Evolutionary conservation across 129 eudicot species (phyloP), one percentile per base, ranked within the genome.

Genomic region (sunflower (Helianthus annuus)): DNA sequence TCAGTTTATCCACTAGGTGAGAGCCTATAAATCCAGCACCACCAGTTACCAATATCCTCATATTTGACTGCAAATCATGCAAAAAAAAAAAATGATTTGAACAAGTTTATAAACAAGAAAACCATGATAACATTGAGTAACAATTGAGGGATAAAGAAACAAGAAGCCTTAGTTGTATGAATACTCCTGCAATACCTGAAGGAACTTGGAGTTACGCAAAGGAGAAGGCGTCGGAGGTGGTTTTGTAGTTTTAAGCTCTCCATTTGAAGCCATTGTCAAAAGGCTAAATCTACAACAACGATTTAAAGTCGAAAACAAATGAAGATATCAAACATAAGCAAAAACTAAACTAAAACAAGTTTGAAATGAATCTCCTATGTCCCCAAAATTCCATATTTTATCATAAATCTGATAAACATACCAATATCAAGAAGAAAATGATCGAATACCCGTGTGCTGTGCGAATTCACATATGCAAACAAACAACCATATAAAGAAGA

Each of bases 11-110:
- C 9, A 92, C 97, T 39, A 92, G 63, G 82, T 92, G 97, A 82
- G 97, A 92, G 59, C 97, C 97, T 67, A 92, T 92, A 76, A 92
- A 92, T 77, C 97, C 97, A 82, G 97, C 97, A 74, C 97, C 97
- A 27, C 97, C 97, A 54, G 96, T 92, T 58, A 92, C 86, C 83
- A 92, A 75, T 75, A 92, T 92, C 77, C 97, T 84, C 97, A 92
- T 88, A 78, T 92, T 92, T 61, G 97, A 81, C 97, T 92, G 89
- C 56, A 68, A 74, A 58, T 75, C 48, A 52, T 38, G 58, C 12
- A 19, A 53, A 11, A 53, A 16, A 10, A 70, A 32, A 32, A 32
- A 53, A 40, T 64, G 10, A 42, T 17, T 16, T 12, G 8, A 57
- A 40, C n/a, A 65, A 55, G 19, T 51, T 51, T 51, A 40, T 40